Evolutionary conservation across 441 rosid genomes (phyloP), one percentile per base, ranked within the genome.

Genomic region (Euphorbia celastroides): DNA sequence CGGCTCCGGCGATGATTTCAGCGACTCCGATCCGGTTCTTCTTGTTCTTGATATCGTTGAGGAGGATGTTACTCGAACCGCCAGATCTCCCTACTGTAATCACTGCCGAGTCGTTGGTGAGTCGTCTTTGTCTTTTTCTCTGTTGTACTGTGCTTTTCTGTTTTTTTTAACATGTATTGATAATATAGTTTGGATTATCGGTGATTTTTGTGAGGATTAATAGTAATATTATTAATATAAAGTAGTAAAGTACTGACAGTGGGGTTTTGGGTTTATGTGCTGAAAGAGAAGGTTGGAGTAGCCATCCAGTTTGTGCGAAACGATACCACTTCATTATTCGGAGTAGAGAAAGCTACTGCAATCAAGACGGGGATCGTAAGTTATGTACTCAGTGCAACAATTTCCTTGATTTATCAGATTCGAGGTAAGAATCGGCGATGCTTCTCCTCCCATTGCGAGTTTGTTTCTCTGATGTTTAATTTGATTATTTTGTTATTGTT

Each of bases 101-200:
- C 89, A 86, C 81, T 89, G 92, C 74, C 84, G 86, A 52, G 92
- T 89, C 46, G 88, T 87, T 30, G 92, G 96, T 89, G 79, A 86
- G 92, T 82, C 73, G 25, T 71, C 44, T 25, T 16, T 26, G 34
- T 16, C 70, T 28, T 26, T 13, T 48, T 46, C 51, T 0, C 23
- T 30, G 0, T 5, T 60, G 6, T 27, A 6, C 28, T 31, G 36
- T 17, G 6, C 26, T 25, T 14, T 23, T n/a, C n/a, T 58, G 0
- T 3, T 28, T 30, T 31, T 60, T 19, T 34, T 32, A 32, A 8
- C 7, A 7, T 59, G 3, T 22, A 20, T 60, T 41, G 12, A 41
- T 7, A 10, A 41, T 3, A 41, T 1, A 9, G 26, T 5, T 5
- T 34, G 34, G 6, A 9, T 16, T 48, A 1, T 48, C 52, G 19